These are phyloP conservation scores for Lipomyces sp. DNA, from an alignment of 805 yeast genomes.

Conservation along the genomic window DNA sequence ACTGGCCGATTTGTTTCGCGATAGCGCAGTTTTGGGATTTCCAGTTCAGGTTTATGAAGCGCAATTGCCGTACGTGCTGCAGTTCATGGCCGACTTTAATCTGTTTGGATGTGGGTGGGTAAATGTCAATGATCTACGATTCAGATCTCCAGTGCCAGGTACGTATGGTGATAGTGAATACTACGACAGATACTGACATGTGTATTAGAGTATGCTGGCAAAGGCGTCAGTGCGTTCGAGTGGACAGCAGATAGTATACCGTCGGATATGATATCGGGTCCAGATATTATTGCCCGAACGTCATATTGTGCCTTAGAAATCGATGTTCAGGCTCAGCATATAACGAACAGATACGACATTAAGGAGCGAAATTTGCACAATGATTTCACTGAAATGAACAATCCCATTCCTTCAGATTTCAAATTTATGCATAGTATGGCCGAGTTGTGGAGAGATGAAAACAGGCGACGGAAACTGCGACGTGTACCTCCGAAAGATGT, in stretches of 20 bases:
- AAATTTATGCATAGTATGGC: conserved; percentile 41
- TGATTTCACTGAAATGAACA: conserved; percentile 50
- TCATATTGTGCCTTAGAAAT: conserved; percentile 71
- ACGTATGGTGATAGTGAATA: neutral
- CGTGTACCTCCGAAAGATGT: conserved; percentile 4
- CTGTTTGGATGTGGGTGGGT: conserved; percentile 86
- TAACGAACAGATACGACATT: conserved; percentile 59
- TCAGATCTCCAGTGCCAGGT: conserved; percentile 49
- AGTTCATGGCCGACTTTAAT: conserved; percentile 82
- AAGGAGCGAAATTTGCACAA: conserved; percentile 56
- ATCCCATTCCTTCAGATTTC: conserved; percentile 26
- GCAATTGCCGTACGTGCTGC: conserved; percentile 77
- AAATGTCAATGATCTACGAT: conserved; percentile 52
- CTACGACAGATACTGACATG: neutral
- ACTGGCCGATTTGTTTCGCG: conserved; percentile 56
- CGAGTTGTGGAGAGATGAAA: conserved; percentile 61
- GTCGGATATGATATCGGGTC: conserved; percentile 11
- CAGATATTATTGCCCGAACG: conserved; percentile 53
- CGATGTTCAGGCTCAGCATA: conserved; percentile 66
- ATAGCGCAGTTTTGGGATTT: conserved; percentile 51
- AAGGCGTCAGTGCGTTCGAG: conserved; percentile 12
- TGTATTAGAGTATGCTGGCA: neutral
- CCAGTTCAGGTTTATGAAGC: conserved; percentile 67
- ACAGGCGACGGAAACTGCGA: conserved; percentile 25
- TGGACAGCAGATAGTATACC: conserved; percentile 22